A percentile compares a stretch with the other conserved stretches of the same genome.
These are phyloP conservation scores for Solanum sitiens DNA, from an alignment of 257 asterid species.

Conservation along the genomic window DNA sequence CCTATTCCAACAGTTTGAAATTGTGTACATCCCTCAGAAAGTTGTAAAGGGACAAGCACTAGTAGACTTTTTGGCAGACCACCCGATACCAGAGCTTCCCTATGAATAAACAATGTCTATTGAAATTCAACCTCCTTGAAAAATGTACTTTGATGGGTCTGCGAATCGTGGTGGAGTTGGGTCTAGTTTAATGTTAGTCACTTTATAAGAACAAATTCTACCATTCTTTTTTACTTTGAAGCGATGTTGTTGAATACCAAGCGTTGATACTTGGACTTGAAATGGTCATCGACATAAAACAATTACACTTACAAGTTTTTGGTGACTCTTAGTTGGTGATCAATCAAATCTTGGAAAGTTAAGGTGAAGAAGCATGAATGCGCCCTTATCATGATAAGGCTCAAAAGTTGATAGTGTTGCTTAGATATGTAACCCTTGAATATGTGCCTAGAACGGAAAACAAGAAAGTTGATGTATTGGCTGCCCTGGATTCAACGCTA, in stretches of 20 bases:
- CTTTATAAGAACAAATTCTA: neutral
- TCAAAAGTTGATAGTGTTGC: too few relatives aligned
- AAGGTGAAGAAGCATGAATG: too few relatives aligned
- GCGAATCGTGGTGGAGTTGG: neutral
- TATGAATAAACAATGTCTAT: too few relatives aligned
- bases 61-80: neutral
- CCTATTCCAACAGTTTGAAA: neutral
- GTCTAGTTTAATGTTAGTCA: neutral
- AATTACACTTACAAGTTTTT: too few relatives aligned
- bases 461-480: too few relatives aligned
- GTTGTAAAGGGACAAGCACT: neutral
- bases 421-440: too few relatives aligned
- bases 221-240: neutral
- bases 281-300: neutral
- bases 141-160: neutral
- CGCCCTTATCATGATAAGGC: too few relatives aligned
- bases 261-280: neutral
- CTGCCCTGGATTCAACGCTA: too few relatives aligned
- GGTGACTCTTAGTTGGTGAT: too few relatives aligned
- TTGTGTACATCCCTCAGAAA: neutral
- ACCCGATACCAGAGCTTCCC: neutral
- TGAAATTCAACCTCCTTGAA: neutral
- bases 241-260: neutral
- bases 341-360: too few relatives aligned
- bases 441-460: too few relatives aligned